A percentile compares a stretch with the other conserved stretches of the same genome.
phyloP scores from a whole-genome alignment of 2,329 filamentous ascomycete genomes.

The Alternaria viburni region DNA sequence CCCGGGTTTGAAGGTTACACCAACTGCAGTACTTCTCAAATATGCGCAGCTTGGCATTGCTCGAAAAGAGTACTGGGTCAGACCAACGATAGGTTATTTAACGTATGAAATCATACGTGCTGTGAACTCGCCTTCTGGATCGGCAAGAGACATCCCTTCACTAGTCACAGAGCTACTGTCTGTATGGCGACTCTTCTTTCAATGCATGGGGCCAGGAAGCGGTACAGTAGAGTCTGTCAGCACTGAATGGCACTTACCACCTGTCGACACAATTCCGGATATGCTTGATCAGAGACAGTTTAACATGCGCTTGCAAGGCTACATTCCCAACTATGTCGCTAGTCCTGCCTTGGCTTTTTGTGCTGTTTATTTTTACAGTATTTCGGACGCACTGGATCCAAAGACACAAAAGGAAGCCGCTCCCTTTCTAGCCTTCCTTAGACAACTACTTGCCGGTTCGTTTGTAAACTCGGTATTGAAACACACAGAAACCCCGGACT shows the following conservation, averaged over 20 bases:
- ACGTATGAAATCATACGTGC: constrained; percentile 32
- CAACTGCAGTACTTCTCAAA: constrained; percentile 34
- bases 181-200: constrained; percentile 44
- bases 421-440: constrained; percentile 38
- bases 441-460: constrained; percentile 29
- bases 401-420: constrained; percentile 24
- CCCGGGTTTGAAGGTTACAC: constrained; percentile 16
- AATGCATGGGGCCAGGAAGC: constrained; percentile 28
- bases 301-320: constrained; percentile 31
- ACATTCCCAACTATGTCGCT: constrained; percentile 26
- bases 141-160: constrained; percentile 20
- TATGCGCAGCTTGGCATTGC: constrained; percentile 40
- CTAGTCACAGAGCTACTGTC: constrained; percentile 39
- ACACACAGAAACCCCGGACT: constrained; percentile 14
- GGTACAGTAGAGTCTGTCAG: constrained; percentile 26
- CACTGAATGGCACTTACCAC: constrained; percentile 35
- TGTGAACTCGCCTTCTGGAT: constrained; percentile 8
- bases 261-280: constrained; percentile 9
- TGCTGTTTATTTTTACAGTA: constrained; percentile 39
- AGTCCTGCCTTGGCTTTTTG: constrained; percentile 33
- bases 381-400: constrained; percentile 29
- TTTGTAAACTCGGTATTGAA: constrained; percentile 20
- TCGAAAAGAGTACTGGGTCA: constrained; percentile 28
- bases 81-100: constrained; percentile 23
- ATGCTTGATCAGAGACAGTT: constrained; percentile 18